Evolutionary conservation across 495 filamentous ascomycete species (phyloP), one percentile per base, ranked within the genome.

Genomic region (Penicillium psychrofluorescens): DNA sequence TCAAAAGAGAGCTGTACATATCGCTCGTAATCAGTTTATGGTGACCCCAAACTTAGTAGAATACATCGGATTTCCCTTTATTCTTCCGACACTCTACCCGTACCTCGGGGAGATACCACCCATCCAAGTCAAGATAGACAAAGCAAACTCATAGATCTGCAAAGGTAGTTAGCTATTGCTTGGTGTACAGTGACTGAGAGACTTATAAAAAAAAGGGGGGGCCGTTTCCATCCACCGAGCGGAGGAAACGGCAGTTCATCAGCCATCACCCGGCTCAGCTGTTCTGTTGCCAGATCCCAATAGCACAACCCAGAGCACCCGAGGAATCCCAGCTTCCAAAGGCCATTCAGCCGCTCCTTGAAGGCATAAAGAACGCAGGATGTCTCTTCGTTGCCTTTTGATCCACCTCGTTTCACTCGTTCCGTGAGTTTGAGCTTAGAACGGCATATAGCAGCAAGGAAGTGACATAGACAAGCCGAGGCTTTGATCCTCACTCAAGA

Each of bases 401-500:
- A 61, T 41, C 37, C 30, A 49, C 29, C 40, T 43, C 36, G 41
- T 35, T 35, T 12, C 41, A 44, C 46, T 38, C 34, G 14, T 27
- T n/a, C 6, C 33, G 30, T 30, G 36, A 53, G 45, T 32, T 32
- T 38, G n/a, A 11, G 13, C n/a, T 14, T 31, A 43, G 37, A 42
- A 37, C 4, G 22, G 22, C 40, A 49, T 37, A 35, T 30, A 48
- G 16, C 48, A 41, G 39, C 49, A 47, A 48, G 54, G 35, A 43
- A 46, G 31, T 37, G 38, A 45, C 42, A 60, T 77, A 70, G 88
- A 94, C 86, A 92, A 90, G 89, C 77, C 89, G 69, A 86, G 81
- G 69, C 89, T 89, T 90, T 95, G 89, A 95, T 80, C 72, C 88
- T 86, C 88, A 89, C 86, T 81, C 85, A 54, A 81, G 86, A 90